Evolutionary conservation across 2,329 filamentous ascomycete genomes (phyloP), one percentile per base, ranked within the genome.

Genomic region (Fusarium sp.): DNA sequence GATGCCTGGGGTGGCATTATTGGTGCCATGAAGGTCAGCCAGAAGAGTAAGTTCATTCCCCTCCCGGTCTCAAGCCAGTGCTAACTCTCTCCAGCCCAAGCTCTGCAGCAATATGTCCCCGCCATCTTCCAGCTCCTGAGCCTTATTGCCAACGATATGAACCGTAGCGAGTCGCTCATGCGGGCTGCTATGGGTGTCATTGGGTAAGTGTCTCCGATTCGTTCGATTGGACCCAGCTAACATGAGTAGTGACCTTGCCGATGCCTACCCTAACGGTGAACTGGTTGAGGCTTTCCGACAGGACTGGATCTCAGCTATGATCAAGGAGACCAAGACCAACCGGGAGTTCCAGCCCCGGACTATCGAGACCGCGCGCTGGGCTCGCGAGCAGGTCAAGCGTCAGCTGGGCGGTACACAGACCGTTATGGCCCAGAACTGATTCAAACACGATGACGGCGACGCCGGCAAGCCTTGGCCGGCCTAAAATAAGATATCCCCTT

Each of bases 1-100:
- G 97, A 99, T 87, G 97, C 97, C 37, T 99, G 97, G 95, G 95
- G 95, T 79, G 97, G 97, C 76, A 97, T 98, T 76, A 95, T 99
- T 81, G 92, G 96, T 82, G 95, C 97, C 63, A 95, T 98, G 93
- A 97, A 97, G 87, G 85, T 89, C 61, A 94, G 92, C 80, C 87
- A 87, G 80, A 96, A 96, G 87, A 91, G 92, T 93, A 84, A 83
- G 91, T 85, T n/a, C 2, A 85, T 15, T 5, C 15, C 27, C 8
- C 14, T 12, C 12, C 50, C 27, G 8, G 25, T 43, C 25, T 22
- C 47, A 8, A 10, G 11, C 32, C 74, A 25, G 81, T 84, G 76
- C 84, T 77, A 47, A 60, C 12, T 30, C 52, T 15, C 20, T 74
- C 38, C 77, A 96, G 93, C 92, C 68, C 86, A 90, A 82, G 85